Evolutionary conservation across 768 basidiomycete genomes (phyloP), one percentile per base, ranked within the genome.

Genomic region (Macrolepiota fuliginosa): DNA sequence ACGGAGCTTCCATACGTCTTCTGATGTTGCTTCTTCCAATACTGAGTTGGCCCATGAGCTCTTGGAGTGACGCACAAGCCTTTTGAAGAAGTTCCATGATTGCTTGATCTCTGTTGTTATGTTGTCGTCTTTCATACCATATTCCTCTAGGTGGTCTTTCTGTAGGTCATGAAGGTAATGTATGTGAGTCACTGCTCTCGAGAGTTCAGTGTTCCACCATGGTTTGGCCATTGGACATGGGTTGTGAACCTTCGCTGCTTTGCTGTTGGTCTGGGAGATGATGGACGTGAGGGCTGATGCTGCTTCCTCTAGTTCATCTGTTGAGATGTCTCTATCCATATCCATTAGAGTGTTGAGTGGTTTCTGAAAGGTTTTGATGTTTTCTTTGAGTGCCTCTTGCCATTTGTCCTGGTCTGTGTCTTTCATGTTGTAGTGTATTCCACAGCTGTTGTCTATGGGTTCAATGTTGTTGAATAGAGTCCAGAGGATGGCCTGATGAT

Each of bases 401-500:
- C 70, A 70, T 10, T 67, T 55, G n/a, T 62, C 58, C 0, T 66
- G 62, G 35, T 66, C 55, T 1, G 58, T 63, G 1, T 69, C 58
- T 36, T 69, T 67, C n/a, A 69, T 46, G 25, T 45, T 65, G 59
- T 63, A 70, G 17, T 58, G 58, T 4, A 66, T 35, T 0, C 64
- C 66, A 9, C 39, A 42, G 6, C 40, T 25, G 56, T 69, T 70
- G 17, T 68, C 58, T 2, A 72, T 58, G 49, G 65, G 64, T 9
- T 46, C 27, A 13, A 37, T 12, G 12, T 57, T 62, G 51, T 64
- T 63, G 58, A 68, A 64, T 6, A 69, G 63, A 7, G 47, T 55
- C 56, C 65, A 71, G 54, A 50, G 53, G 22, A 71, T 65, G 1
- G 56, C 66, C 17, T 55, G 53, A 56, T 71, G 66, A 62, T 70